Conservation (phyloP, 805 yeast genomes). For the Nakazawaea pomicola region DNA sequence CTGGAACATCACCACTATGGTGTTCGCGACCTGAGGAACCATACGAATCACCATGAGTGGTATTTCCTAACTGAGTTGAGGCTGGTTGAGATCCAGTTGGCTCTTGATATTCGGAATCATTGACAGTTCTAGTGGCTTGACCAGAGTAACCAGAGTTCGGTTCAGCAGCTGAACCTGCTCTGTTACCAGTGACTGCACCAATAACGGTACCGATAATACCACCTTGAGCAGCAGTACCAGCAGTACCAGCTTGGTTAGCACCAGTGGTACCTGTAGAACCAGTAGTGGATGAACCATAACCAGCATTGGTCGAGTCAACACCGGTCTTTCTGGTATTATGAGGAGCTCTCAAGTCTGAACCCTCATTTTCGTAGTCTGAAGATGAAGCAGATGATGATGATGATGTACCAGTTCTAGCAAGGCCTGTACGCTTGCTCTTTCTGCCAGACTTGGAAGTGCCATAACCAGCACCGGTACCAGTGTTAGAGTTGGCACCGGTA, state of each 20-base stretch:
- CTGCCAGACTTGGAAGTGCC: too few relatives aligned
- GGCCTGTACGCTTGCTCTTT: too few relatives aligned
- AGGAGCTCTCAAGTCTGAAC: not conserved
- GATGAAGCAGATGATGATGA: not conserved
- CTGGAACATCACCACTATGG: not conserved
- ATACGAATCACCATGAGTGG: too few relatives aligned
- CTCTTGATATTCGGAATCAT: not conserved
- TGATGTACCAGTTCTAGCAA: not conserved
- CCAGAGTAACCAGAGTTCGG: not conserved
- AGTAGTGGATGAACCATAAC: not conserved
- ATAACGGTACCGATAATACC: constrained; percentile 12
- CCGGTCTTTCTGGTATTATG: constrained; percentile 1
- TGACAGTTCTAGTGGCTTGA: not conserved
- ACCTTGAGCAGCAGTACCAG: constrained; percentile 2
- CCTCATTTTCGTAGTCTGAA: not conserved
- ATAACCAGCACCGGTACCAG: too few relatives aligned
- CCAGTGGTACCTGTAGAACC: too few relatives aligned
- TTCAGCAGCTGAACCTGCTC: not conserved
- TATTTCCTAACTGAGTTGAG: not conserved
- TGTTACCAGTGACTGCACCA: constrained; percentile 13
- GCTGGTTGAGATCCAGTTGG: not conserved
- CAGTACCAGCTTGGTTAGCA: not conserved
- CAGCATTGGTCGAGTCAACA: not conserved
- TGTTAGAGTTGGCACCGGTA: too few relatives aligned
- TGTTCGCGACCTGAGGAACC: too few relatives aligned